phyloP scores from a whole-genome alignment of 305 asterid species.

The Ilex paraguariensis region DNA sequence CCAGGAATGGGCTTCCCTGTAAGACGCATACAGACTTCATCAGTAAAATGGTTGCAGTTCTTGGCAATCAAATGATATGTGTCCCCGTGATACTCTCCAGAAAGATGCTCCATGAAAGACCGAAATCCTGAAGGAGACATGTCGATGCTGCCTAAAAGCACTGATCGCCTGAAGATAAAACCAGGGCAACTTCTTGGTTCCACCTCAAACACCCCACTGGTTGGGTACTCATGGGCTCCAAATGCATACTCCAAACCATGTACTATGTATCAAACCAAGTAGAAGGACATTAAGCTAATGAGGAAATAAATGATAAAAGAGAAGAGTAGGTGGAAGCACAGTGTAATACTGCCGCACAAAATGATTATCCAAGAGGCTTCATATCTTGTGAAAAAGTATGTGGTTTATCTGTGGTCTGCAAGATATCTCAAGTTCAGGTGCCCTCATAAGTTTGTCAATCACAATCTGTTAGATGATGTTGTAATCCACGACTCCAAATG shows the following conservation, averaged over 20 bases:
- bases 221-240: conserved; percentile 92
- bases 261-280: conserved; percentile 31
- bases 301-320: neutral
- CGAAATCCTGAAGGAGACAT: conserved; percentile 77
- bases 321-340: neutral
- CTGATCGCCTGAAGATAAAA: conserved; percentile 75
- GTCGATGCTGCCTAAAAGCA: conserved; percentile 78
- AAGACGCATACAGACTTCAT: conserved; percentile 61
- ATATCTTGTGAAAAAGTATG: neutral
- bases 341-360: neutral
- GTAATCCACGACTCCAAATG: too few relatives aligned
- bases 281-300: neutral
- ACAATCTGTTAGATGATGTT: too few relatives aligned
- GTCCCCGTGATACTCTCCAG: conserved; percentile 79
- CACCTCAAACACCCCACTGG: conserved; percentile 96
- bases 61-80: conserved; percentile 88
- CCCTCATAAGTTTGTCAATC: too few relatives aligned
- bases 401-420: too few relatives aligned
- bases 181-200: conserved; percentile 98
- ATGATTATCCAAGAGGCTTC: neutral
- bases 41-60: conserved; percentile 93
- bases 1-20: conserved; percentile 78
- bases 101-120: conserved; percentile 81
- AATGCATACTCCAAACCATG: conserved; percentile 89
- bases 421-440: too few relatives aligned